These are phyloP conservation scores for Neoscytalidium dimidiatum DNA, from an alignment of 2,329 filamentous ascomycete species.

Conservation along the genomic window DNA sequence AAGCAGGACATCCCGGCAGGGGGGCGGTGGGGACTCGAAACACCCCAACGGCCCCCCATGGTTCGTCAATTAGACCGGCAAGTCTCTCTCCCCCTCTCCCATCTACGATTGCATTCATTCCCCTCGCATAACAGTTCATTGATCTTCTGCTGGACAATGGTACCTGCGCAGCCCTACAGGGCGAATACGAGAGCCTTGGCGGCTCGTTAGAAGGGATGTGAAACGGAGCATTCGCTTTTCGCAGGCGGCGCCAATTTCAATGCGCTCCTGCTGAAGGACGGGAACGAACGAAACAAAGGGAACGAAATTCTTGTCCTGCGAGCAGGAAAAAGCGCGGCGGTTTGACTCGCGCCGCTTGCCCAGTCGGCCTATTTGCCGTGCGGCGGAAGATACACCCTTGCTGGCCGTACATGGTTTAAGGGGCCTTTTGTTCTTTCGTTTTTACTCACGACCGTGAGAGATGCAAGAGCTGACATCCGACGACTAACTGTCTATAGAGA, in stretches of 20 bases:
- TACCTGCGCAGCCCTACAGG: not conserved
- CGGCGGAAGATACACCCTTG: too few relatives aligned
- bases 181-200: not conserved
- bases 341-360: not conserved
- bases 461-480: not conserved
- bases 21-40: constrained; percentile 4
- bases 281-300: not conserved
- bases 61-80: not conserved
- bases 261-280: not conserved
- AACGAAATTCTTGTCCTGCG: too few relatives aligned
- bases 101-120: not conserved
- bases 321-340: too few relatives aligned
- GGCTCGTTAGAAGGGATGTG: not conserved
- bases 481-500: too few relatives aligned
- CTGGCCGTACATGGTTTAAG: not conserved
- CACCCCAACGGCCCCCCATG: not conserved
- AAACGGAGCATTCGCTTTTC: not conserved
- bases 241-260: not conserved
- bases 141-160: not conserved
- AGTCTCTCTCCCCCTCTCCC: not conserved
- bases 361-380: not conserved
- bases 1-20: not conserved
- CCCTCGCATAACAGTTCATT: not conserved
- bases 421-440: too few relatives aligned
- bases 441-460: too few relatives aligned